Conservation (phyloP, 108 stramenopile species). For the Nitzschia sp. region DNA sequence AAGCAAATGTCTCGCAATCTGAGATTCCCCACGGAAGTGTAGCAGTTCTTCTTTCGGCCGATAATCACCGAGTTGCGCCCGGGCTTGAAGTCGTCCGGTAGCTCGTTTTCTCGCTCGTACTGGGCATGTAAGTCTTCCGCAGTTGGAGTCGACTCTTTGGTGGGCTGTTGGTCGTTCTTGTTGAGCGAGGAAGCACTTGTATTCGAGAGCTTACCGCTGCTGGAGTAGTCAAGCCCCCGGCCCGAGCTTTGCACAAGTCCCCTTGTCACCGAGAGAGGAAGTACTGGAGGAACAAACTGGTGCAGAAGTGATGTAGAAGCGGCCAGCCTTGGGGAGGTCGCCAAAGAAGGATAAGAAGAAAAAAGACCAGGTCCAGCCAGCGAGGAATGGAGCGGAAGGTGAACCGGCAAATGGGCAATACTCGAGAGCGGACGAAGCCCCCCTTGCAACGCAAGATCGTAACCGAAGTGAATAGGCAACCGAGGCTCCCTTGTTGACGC, state of each 20-base stretch:
- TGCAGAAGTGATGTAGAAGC: not conserved
- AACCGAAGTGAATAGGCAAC: not conserved
- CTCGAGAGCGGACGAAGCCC: no score
- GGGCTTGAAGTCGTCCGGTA: slow-evolving; percentile 22
- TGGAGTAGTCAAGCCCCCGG: not conserved
- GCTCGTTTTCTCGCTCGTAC: slow-evolving; percentile 4
- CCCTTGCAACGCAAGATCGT: no score
- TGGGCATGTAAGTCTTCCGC: not conserved
- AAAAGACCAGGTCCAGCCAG: not conserved
- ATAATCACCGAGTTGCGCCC: slow-evolving; percentile 25
- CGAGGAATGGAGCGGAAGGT: no score
- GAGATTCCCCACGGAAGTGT: slow-evolving; percentile 23
- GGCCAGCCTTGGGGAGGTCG: no score
- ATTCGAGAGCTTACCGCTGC: no score
- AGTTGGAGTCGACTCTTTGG: no score
- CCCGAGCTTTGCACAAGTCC: not conserved
- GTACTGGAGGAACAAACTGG: not conserved
- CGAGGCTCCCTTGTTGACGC: not conserved
- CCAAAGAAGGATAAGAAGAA: not conserved
- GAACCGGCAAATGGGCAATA: no score
- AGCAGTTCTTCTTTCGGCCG: slow-evolving; percentile 18
- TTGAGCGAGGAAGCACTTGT: no score
- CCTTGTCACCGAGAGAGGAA: not conserved
- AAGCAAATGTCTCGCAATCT: slow-evolving; percentile 17
- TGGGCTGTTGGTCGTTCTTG: no score